phyloP scores from a whole-genome alignment of 2,329 filamentous ascomycete species.

The Monosporascus cannonballus region DNA sequence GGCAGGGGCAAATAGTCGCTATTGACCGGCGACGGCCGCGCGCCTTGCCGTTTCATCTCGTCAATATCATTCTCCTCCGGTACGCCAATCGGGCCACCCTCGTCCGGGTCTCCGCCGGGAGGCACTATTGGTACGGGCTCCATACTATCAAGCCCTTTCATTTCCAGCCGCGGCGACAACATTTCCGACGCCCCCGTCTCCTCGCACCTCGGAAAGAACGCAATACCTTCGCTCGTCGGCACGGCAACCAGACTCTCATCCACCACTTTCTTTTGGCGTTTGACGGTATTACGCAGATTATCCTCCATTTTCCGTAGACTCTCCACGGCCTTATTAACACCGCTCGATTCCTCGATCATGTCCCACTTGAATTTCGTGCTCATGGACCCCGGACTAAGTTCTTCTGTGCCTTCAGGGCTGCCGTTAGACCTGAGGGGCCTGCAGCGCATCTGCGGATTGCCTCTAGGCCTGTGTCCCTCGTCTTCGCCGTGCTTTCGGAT shows the following conservation, averaged over 20 bases:
- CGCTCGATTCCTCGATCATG: slow-evolving; percentile 14
- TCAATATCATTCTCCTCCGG: slow-evolving; percentile 15
- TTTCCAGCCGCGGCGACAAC: neutral
- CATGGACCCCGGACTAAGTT: neutral
- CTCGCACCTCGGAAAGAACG: slow-evolving; percentile 18
- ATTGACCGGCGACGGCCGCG: slow-evolving; percentile 70
- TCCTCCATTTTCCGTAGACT: slow-evolving; percentile 45
- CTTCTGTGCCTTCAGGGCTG: neutral
- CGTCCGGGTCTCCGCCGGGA: slow-evolving; percentile 5
- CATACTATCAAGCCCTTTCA: neutral
- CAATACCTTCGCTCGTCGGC: slow-evolving; percentile 26
- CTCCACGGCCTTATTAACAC: slow-evolving; percentile 35
- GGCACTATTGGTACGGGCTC: neutral
- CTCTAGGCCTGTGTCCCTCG: neutral
- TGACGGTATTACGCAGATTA: slow-evolving; percentile 35
- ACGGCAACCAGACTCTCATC: slow-evolving; percentile 32
- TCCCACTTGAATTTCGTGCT: slow-evolving; percentile 1
- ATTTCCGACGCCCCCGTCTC: slow-evolving; percentile 5
- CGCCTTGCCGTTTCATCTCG: slow-evolving; percentile 23
- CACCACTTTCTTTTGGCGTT: slow-evolving; percentile 41
- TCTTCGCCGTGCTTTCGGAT: slow-evolving; percentile 2
- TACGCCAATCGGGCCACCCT: slow-evolving; percentile 6
- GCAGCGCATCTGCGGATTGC: neutral
- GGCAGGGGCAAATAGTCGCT: slow-evolving; percentile 79
- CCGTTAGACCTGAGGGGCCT: neutral